phyloP scores from a whole-genome alignment of 441 rosid genomes.

The Erodium moschatum region DNA sequence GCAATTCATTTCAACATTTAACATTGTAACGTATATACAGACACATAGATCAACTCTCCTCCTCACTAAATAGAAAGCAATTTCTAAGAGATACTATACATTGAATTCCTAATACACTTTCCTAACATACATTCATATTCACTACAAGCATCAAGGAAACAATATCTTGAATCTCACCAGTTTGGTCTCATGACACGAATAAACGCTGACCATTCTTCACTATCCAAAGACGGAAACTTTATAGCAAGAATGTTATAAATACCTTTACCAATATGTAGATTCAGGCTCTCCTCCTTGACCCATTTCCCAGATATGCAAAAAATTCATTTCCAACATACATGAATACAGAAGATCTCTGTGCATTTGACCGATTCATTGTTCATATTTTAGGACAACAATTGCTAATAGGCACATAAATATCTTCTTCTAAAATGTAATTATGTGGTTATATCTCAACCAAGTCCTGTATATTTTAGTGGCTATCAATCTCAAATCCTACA shows the following conservation, averaged over 20 bases:
- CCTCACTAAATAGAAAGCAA: too few species aligned
- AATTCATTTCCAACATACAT: background rate
- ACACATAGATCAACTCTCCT: too few species aligned
- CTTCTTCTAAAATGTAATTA: background rate
- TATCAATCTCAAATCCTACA: too few species aligned
- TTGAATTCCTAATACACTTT: too few species aligned
- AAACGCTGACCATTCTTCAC: background rate
- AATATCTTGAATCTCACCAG: background rate
- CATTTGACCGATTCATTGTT: background rate
- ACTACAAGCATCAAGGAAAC: background rate
- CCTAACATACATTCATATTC: too few species aligned
- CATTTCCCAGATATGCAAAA: background rate
- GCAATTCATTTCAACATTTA: background rate
- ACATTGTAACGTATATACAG: too few species aligned
- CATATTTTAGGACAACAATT: background rate
- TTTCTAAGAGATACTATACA: too few species aligned
- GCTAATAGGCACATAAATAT: background rate
- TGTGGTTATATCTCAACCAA: background rate
- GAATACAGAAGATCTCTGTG: background rate
- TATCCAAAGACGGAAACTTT: background rate
- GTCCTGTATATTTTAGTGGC: background rate
- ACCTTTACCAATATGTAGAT: background rate
- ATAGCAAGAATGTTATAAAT: background rate
- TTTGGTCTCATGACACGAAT: background rate
- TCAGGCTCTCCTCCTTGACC: background rate